phyloP scores from a whole-genome alignment of 2,329 filamentous ascomycete genomes.

The Parastagonospora avenae region DNA sequence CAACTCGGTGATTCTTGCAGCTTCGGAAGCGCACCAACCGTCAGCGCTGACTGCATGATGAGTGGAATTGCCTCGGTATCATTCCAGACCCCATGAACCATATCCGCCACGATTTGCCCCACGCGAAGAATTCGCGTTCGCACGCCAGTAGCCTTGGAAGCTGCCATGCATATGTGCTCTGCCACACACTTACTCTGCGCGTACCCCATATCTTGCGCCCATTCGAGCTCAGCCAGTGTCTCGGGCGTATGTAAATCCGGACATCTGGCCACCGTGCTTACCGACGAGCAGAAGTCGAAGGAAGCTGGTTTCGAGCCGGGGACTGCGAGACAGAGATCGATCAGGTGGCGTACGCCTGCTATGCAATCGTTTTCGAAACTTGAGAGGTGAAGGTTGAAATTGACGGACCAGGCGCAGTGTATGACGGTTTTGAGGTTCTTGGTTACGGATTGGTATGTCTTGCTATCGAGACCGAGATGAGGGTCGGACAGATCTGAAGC shows the following conservation, averaged over 20 bases:
- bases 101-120: conserved; percentile 57
- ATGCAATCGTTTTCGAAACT: conserved; percentile 58
- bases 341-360: conserved; percentile 52
- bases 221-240: conserved; percentile 37
- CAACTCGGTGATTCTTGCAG: conserved; percentile 47
- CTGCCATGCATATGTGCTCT: conserved; percentile 48
- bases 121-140: conserved; percentile 36
- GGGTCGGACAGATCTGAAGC: conserved; percentile 47
- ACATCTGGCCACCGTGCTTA: conserved; percentile 51
- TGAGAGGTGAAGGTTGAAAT: conserved; percentile 59
- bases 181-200: conserved; percentile 56
- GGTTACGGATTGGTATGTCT: conserved; percentile 15
- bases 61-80: conserved; percentile 57
- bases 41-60: conserved; percentile 55
- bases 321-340: conserved; percentile 45
- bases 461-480: conserved; percentile 47
- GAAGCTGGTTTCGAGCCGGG: conserved; percentile 43
- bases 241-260: conserved; percentile 27
- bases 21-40: conserved; percentile 53
- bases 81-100: conserved; percentile 55
- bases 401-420: conserved; percentile 61
- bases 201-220: conserved; percentile 59
- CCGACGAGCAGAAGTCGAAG: conserved; percentile 54
- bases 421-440: conserved; percentile 50
- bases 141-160: conserved; percentile 22